A percentile compares a stretch with the other conserved stretches of the same genome.
These are phyloP conservation scores for Trypanosoma lewisi DNA, from an alignment of 208 protist genomes.

Conservation along the genomic window DNA sequence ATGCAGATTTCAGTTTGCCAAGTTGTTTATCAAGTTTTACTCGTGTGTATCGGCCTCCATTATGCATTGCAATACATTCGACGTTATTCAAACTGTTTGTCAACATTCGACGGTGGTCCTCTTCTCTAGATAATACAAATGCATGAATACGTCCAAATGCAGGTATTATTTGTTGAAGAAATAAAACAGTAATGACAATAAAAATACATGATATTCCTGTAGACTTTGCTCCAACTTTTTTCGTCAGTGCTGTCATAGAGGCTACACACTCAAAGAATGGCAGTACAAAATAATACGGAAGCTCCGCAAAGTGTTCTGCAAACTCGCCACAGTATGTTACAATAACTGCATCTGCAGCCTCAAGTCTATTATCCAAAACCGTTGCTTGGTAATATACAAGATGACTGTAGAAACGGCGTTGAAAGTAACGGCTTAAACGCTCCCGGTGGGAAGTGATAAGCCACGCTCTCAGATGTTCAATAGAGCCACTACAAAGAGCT, in stretches of 20 bases:
- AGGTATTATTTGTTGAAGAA: slow-evolving; percentile 58
- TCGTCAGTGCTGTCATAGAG: slow-evolving; percentile 59
- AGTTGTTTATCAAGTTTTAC: slow-evolving; percentile 62
- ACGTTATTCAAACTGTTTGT: slow-evolving; percentile 66
- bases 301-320: slow-evolving; percentile 87
- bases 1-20: slow-evolving; percentile 48
- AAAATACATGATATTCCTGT: slow-evolving; percentile 47
- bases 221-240: slow-evolving; percentile 43
- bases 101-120: slow-evolving; percentile 80
- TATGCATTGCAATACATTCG: slow-evolving; percentile 85
- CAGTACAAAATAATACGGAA: slow-evolving; percentile 88
- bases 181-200: slow-evolving; percentile 47
- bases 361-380: slow-evolving; percentile 70
- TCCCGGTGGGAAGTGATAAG: slow-evolving; percentile 82
- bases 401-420: slow-evolving; percentile 75
- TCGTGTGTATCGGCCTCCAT: slow-evolving; percentile 50
- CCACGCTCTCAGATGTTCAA: slow-evolving; percentile 77
- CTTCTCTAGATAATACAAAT: slow-evolving; percentile 65
- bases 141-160: slow-evolving; percentile 79
- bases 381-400: slow-evolving; percentile 84
- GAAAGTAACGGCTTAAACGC: slow-evolving; percentile 69
- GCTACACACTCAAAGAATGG: slow-evolving; percentile 61
- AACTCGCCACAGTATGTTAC: slow-evolving; percentile 87
- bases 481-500: slow-evolving; percentile 50
- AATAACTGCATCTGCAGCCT: slow-evolving; percentile 75